Conservation (phyloP, 1,284 basidiomycete genomes). For the Microbotryum violaceum region DNA sequence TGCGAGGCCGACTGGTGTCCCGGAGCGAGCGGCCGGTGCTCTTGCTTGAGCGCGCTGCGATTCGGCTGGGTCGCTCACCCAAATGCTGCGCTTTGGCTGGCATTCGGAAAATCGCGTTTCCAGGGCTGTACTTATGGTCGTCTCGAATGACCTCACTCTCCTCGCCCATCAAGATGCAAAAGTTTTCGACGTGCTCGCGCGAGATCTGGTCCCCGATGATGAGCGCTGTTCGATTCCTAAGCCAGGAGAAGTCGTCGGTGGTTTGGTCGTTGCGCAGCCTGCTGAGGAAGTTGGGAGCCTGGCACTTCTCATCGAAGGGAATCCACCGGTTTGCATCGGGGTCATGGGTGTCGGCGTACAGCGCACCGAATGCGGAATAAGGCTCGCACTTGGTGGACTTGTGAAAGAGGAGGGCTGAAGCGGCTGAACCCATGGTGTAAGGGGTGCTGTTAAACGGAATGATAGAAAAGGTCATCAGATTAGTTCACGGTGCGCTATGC, state of each 20-base stretch:
- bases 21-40: slow-evolving; percentile 19
- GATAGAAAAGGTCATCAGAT: too few relatives aligned
- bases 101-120: slow-evolving; percentile 8
- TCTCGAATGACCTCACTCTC: slow-evolving; percentile 37
- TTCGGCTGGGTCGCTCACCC: slow-evolving; percentile 18
- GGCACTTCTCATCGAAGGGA: slow-evolving; percentile 27
- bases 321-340: slow-evolving; percentile 33
- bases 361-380: slow-evolving; percentile 27
- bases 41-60: slow-evolving; percentile 12
- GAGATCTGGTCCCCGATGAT: slow-evolving; percentile 43
- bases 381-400: slow-evolving; percentile 27
- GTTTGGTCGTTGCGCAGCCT: slow-evolving; percentile 12
- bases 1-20: slow-evolving; percentile 40
- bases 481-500: too few relatives aligned
- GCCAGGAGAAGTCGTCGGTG: slow-evolving; percentile 32
- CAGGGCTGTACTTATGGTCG: slow-evolving; percentile 32
- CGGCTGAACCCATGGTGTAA: too few relatives aligned
- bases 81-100: slow-evolving; percentile 21
- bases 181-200: slow-evolving; percentile 40
- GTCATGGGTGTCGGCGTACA: slow-evolving; percentile 32
- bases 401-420: too few relatives aligned
- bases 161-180: slow-evolving; percentile 41
- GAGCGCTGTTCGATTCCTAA: slow-evolving; percentile 41
- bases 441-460: too few relatives aligned
- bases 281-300: slow-evolving; percentile 19